Percentiles rank a stretch among this genome's conserved stretches.
These are phyloP conservation scores for Leucoagaricus sp. DNA, from an alignment of 1,284 basidiomycete species.

Conservation along the genomic window DNA sequence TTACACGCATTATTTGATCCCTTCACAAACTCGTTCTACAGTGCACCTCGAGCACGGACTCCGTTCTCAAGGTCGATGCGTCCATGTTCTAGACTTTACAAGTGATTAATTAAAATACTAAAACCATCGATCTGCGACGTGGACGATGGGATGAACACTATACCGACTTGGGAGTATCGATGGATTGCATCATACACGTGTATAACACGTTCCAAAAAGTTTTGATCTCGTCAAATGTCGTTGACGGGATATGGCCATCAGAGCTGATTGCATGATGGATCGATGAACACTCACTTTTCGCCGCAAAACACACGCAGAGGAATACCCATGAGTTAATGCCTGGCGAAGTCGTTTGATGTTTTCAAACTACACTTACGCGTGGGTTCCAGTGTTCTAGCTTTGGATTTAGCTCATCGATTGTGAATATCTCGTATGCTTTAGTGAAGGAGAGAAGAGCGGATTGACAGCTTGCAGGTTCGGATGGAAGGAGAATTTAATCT, in stretches of 20 bases:
- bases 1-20: slow-evolving; percentile 15
- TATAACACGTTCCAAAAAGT: slow-evolving; percentile 17
- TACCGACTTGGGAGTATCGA: slow-evolving; percentile 2
- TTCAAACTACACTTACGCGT: not conserved
- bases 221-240: slow-evolving; percentile 7
- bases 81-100: slow-evolving; percentile 17
- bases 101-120: slow-evolving; percentile 19
- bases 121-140: slow-evolving; percentile 1
- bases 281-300: slow-evolving; percentile 1
- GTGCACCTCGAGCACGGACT: not conserved
- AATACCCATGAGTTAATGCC: not conserved
- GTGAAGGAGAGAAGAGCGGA: slow-evolving; percentile 2
- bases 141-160: slow-evolving; percentile 3
- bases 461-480: not conserved
- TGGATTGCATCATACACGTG: slow-evolving; percentile 19
- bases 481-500: slow-evolving; percentile 2
- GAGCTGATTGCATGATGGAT: no score
- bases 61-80: not conserved
- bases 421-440: slow-evolving; percentile 8
- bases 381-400: slow-evolving; percentile 1
- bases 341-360: not conserved
- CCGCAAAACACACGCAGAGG: slow-evolving; percentile 8
- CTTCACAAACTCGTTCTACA: slow-evolving; percentile 3
- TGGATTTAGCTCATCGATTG: slow-evolving; percentile 6
- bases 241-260: slow-evolving; percentile 16